phyloP scores from a whole-genome alignment of 192 early-diverging fungal genomes.

The Rhizoclosmatium sp. region DNA sequence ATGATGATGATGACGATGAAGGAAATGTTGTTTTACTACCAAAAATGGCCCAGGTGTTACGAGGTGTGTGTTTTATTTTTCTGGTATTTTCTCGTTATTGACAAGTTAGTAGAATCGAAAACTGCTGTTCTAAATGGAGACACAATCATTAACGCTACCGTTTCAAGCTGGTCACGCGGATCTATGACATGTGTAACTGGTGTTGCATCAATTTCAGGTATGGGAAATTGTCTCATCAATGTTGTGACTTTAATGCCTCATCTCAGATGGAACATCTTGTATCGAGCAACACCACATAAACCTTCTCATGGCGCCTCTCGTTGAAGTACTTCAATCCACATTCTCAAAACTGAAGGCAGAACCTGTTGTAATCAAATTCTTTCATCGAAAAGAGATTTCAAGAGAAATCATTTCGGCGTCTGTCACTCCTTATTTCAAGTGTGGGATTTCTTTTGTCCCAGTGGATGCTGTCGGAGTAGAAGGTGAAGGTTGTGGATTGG shows the following conservation, averaged over 20 bases:
- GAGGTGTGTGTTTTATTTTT: neutral
- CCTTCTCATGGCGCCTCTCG: too few species aligned
- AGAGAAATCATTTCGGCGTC: neutral
- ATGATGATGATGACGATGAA: slow-evolving; percentile 8
- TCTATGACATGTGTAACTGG: too few species aligned
- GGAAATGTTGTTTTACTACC: too few species aligned
- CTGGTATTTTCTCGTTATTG: neutral
- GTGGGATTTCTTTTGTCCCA: neutral
- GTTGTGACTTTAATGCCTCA: too few species aligned
- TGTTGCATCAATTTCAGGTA: too few species aligned
- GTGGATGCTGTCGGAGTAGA: neutral
- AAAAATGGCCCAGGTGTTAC: neutral
- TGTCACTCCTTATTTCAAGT: neutral
- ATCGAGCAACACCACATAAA: too few species aligned
- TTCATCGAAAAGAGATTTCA: slow-evolving; percentile 15
- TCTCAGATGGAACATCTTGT: too few species aligned
- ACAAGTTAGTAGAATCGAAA: neutral
- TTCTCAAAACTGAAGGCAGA: neutral
- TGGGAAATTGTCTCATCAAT: too few species aligned
- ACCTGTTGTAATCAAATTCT: neutral
- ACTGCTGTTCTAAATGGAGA: neutral
- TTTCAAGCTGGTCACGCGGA: too few species aligned
- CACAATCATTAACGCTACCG: too few species aligned
- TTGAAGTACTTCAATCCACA: neutral
- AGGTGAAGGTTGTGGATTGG: neutral